Percentiles rank a stretch among this genome's conserved stretches.
These are phyloP conservation scores for Plasmodium inui DNA, from an alignment of 169 alveolate species.

Conservation along the genomic window DNA sequence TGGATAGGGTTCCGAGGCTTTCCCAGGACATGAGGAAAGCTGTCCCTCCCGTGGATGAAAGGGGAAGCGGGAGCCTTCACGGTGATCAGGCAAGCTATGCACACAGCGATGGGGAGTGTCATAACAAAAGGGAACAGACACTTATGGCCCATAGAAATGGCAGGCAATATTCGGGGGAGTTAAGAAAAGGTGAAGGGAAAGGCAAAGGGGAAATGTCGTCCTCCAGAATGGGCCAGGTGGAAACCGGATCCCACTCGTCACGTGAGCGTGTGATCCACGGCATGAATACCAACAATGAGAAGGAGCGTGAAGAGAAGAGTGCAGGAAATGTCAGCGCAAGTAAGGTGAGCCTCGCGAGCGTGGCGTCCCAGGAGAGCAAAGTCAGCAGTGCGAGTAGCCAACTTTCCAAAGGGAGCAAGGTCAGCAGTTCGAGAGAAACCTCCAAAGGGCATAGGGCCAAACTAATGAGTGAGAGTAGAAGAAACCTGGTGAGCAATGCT, in stretches of 20 bases:
- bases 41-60: not conserved
- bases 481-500: not conserved
- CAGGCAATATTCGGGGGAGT: not conserved
- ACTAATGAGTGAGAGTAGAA: not conserved
- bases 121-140: not conserved
- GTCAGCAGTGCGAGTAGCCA: not conserved
- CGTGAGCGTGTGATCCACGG: not conserved
- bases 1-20: slow-evolving; percentile 3
- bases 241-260: not conserved
- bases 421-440: not conserved
- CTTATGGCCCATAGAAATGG: not conserved
- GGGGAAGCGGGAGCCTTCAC: not conserved
- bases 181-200: not conserved
- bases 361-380: not conserved
- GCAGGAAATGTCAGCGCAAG: not conserved
- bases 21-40: not conserved
- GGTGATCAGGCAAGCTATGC: not conserved
- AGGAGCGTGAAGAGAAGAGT: not conserved
- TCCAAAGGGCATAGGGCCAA: not conserved
- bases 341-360: not conserved
- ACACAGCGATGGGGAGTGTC: not conserved
- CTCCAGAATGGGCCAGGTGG: not conserved
- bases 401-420: not conserved
- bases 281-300: not conserved
- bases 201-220: not conserved